Base-by-base conservation (phyloP, 495 filamentous ascomycete genomes). In the Delitschia confertaspora region DNA sequence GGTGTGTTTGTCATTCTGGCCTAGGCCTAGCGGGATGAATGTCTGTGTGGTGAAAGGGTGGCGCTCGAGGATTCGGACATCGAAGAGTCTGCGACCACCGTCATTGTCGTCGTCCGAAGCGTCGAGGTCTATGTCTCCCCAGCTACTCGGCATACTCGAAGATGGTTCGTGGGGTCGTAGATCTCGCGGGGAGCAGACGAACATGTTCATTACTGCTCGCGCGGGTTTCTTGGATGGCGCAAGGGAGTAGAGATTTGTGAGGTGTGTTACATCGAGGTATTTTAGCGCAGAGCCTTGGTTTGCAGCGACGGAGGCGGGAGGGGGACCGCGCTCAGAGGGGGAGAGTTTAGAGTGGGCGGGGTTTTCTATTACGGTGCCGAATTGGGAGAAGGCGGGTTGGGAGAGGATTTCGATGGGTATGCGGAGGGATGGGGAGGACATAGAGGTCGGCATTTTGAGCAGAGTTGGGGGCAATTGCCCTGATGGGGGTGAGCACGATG, bases 31-130 rank as follows among this genome's bases (percentile, higher is more conserved):
- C 0, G 91, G 91, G 27, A 85, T 74, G 62, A 98, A 96, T 0
- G 87, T 93, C 61, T 98, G 91, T 18, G 83, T 81, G 13, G 91
- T 95, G 65, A 75, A 95, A 0, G 91, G 93, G 60, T 98, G 91
- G 17, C 93, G 79, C 61, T 98, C 91, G 29, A 98, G 77, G 43
- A 95, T 77, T 4, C 65, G 60, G 32, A 95, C 73, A 25, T 77
- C 67, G 60, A 93, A 85, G 4, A 78, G 53, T 0, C 54, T 47
- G 24, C 54, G 46, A 18, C 55, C 38, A 1, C 19, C 39, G 17
- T 41, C 34, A 4, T 22, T 27, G 3, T 22, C 27, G 14, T 45
- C 39, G 31, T 36, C 38, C 18, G 46, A 42, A 11, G 51, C 53
- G 47, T 51, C 47, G 14, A 51, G 34, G 44, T 56, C 53, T 3